Evolutionary conservation across 2,329 filamentous ascomycete genomes (phyloP).

Genomic region (Ceratocystis colombiana): DNA sequence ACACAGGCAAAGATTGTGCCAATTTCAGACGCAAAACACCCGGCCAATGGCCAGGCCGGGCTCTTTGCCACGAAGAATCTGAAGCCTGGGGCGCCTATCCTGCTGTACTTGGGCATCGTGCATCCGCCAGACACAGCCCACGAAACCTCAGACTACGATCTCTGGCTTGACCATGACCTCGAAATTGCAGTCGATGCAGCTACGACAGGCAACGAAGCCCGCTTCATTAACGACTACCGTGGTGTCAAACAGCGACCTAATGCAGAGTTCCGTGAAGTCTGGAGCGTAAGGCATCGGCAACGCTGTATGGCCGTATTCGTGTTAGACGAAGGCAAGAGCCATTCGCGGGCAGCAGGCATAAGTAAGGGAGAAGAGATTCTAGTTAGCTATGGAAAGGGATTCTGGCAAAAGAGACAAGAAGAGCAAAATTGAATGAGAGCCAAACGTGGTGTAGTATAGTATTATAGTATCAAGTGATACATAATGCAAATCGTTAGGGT

Average conservation of each 20-base stretch:
- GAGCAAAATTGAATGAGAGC: slow-evolving; percentile 7
- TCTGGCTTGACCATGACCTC: slow-evolving; percentile 50
- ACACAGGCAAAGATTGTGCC: slow-evolving; percentile 44
- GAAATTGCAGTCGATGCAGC: slow-evolving; percentile 53
- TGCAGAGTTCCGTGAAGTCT: slow-evolving; percentile 50
- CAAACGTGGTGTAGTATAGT: not conserved
- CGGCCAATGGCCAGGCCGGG: slow-evolving; percentile 48
- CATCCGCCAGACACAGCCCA: slow-evolving; percentile 36
- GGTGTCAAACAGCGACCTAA: slow-evolving; percentile 46
- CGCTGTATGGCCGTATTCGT: slow-evolving; percentile 51
- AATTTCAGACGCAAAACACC: slow-evolving; percentile 44
- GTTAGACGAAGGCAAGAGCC: slow-evolving; percentile 37
- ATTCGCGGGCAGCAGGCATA: slow-evolving; percentile 34
- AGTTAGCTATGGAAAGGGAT: slow-evolving; percentile 58
- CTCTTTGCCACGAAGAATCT: slow-evolving; percentile 50
- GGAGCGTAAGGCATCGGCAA: slow-evolving; percentile 44
- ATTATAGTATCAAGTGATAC: not conserved
- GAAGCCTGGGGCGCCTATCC: slow-evolving; percentile 44
- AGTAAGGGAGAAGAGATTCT: slow-evolving; percentile 53
- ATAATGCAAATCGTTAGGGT: not conserved
- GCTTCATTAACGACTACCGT: slow-evolving; percentile 58
- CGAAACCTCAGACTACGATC: slow-evolving; percentile 49
- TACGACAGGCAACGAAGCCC: slow-evolving; percentile 49
- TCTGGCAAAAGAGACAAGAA: slow-evolving; percentile 38
- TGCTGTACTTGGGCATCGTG: slow-evolving; percentile 53